Conservation (phyloP, 768 basidiomycete species). For the Fibroporia radiculosa region DNA sequence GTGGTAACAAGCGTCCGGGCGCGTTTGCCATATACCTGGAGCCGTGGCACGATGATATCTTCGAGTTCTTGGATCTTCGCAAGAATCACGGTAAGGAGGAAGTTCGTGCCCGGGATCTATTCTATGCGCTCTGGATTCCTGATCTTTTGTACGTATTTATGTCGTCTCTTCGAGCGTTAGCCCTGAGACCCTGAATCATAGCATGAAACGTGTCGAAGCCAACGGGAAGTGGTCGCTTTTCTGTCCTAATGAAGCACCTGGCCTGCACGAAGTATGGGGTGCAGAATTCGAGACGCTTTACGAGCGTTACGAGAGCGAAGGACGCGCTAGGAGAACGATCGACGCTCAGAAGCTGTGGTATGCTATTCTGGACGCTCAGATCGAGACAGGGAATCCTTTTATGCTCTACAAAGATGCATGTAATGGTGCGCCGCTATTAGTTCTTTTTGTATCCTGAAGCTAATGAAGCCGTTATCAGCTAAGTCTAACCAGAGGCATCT, state of each 20-base stretch:
- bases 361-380: constrained; percentile 91
- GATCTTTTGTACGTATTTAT: constrained; percentile 75
- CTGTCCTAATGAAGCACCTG: constrained; percentile 95
- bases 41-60: constrained; percentile 97
- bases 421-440: constrained; percentile 52
- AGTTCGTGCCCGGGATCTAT: constrained; percentile 89
- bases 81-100: constrained; percentile 99
- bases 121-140: constrained; percentile 97
- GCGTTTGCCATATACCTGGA: constrained; percentile 98
- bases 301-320: constrained; percentile 84
- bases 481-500: constrained; percentile 99
- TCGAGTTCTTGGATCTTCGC: constrained; percentile 94
- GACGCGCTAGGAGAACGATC: constrained; percentile 74
- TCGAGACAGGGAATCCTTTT: constrained; percentile 98
- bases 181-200: no score
- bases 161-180: constrained; percentile 1
- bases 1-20: constrained; percentile 98
- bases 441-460: not conserved
- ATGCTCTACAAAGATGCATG: constrained; percentile 98
- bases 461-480: constrained; percentile 32
- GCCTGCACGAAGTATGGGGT: constrained; percentile 80
- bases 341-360: constrained; percentile 99
- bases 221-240: constrained; percentile 92
- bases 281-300: constrained; percentile 85
- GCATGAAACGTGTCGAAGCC: constrained; percentile 94